These are phyloP conservation scores for Pseudocohnilembus persalinus DNA, from an alignment of 169 alveolate genomes.

Conservation along the genomic window DNA sequence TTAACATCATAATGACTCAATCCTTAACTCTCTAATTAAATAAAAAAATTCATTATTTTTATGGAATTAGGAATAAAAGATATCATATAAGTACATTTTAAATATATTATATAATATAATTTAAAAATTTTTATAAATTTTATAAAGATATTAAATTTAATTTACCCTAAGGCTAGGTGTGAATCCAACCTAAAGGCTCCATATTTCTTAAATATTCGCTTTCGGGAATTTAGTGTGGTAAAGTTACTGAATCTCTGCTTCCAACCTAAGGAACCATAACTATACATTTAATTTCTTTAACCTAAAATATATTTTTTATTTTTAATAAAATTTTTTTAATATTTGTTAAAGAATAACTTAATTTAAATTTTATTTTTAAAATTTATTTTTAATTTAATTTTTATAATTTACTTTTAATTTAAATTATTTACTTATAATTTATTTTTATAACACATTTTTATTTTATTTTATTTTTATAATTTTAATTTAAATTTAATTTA, in stretches of 20 bases:
- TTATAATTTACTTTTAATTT: too few species aligned
- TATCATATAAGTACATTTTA: too few species aligned
- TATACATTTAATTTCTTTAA: conserved; percentile 93
- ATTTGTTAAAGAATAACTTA: too few species aligned
- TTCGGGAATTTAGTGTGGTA: conserved; percentile 93
- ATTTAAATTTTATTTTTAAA: too few species aligned
- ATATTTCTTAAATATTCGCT: conserved; percentile 89
- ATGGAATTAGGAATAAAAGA: too few species aligned
- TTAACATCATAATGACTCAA: conserved; percentile 85
- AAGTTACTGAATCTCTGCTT: conserved; percentile 90
- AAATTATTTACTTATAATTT: too few species aligned
- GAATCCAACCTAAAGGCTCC: conserved; percentile 98
- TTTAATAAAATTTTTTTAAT: too few species aligned
- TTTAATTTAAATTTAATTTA: background rate
- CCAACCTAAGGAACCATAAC: conserved; percentile 99
- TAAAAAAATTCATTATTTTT: too few species aligned
- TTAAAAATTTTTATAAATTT: background rate
- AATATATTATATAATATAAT: background rate
- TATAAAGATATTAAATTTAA: background rate
- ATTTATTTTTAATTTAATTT: too few species aligned
- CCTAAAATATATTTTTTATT: conserved; percentile 40
- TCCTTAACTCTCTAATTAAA: conserved; percentile 74
- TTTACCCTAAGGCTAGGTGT: conserved; percentile 90
- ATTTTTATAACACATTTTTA: too few species aligned
- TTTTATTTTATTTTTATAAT: conserved; percentile 25